Conservation (phyloP, 2,329 filamentous ascomycete species). For the Penicillium freii region DNA sequence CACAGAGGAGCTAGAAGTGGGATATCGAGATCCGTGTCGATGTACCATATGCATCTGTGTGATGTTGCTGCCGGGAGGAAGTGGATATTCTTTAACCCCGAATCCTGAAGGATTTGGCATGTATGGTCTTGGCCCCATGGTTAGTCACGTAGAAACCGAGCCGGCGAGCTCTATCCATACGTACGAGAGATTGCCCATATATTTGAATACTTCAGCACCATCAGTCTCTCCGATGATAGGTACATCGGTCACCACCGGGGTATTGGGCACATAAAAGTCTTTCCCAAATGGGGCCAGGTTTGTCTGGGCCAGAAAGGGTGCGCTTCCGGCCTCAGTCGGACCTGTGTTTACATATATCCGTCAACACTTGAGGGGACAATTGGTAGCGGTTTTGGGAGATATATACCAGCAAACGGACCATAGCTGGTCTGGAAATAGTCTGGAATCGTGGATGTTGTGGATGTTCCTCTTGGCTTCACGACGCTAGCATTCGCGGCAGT, state of each 20-base stretch:
- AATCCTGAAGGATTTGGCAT: conserved; percentile 63
- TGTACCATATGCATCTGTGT: conserved; percentile 70
- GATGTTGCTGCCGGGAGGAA: conserved; percentile 66
- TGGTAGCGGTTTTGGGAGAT: not conserved
- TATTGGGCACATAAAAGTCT: conserved; percentile 64
- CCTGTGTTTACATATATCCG: not conserved
- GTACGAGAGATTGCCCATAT: conserved; percentile 63
- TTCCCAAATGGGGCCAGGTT: conserved; percentile 63
- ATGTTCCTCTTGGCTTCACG: not conserved
- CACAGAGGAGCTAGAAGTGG: conserved; percentile 60
- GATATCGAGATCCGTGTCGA: conserved; percentile 72
- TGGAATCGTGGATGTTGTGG: not conserved
- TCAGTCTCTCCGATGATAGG: conserved; percentile 59
- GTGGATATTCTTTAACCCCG: conserved; percentile 68
- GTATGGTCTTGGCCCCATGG: conserved; percentile 55
- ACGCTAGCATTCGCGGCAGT: not conserved
- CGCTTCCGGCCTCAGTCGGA: conserved; percentile 56
- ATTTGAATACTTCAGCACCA: conserved; percentile 66
- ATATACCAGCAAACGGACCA: not conserved
- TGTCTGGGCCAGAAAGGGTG: conserved; percentile 70
- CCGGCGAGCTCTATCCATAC: not conserved
- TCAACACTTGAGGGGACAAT: not conserved
- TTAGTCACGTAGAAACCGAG: not conserved
- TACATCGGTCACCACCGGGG: conserved; percentile 68
- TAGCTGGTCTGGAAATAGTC: not conserved